phyloP scores from a whole-genome alignment of 495 filamentous ascomycete genomes.

The Chaetomium cochliodes region DNA sequence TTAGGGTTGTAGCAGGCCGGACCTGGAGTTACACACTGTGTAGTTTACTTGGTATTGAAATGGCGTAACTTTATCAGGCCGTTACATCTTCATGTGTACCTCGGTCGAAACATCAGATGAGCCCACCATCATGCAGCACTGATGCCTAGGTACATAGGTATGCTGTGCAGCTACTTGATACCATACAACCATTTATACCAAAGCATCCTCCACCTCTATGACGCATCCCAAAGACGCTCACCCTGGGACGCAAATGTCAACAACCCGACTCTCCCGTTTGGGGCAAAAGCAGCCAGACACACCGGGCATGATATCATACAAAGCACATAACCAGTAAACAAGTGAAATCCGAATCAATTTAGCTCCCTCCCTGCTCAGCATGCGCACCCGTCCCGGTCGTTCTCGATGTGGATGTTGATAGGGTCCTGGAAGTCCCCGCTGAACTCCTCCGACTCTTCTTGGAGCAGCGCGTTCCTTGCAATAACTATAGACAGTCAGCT shows the following conservation, averaged over 20 bases:
- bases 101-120: no score
- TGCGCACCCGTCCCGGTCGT: constrained; percentile 85
- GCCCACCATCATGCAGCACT: no score
- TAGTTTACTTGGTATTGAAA: no score
- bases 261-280: constrained; percentile 16
- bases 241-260: constrained; percentile 15
- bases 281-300: constrained; percentile 18
- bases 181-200: constrained; percentile 19
- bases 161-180: no score
- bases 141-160: no score
- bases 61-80: no score
- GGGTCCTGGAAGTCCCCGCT: constrained; percentile 93
- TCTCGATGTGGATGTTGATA: constrained; percentile 94
- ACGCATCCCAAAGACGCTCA: not conserved
- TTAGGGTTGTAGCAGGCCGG: constrained; percentile 7
- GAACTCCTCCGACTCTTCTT: constrained; percentile 93
- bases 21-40: not conserved
- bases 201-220: constrained; percentile 21
- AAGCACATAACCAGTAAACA: constrained; percentile 17
- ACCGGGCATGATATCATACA: constrained; percentile 39
- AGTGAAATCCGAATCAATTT: constrained; percentile 16
- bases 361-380: constrained; percentile 55
- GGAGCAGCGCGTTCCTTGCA: constrained; percentile 87
- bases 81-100: no score
- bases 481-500: constrained; percentile 64